A percentile compares a stretch with the other conserved stretches of the same genome.
phyloP scores from a whole-genome alignment of 495 filamentous ascomycete species.

The Cryomyces minteri region DNA sequence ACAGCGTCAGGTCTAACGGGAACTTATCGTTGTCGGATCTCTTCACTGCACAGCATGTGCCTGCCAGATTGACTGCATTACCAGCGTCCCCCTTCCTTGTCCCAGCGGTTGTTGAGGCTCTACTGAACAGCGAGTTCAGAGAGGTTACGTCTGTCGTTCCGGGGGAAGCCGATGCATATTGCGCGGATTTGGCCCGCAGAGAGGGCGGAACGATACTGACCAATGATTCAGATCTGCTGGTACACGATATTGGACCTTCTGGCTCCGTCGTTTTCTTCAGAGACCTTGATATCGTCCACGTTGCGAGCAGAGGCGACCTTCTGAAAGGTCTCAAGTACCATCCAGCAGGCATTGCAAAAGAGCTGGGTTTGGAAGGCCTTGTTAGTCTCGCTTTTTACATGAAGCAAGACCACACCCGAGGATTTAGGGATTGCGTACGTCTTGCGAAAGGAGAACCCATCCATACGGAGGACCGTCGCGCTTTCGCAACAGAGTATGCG shows the following conservation, averaged over 20 bases:
- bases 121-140: constrained; percentile 28
- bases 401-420: not conserved
- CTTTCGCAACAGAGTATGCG: not conserved
- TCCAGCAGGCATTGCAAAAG: not conserved
- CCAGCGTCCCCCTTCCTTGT: constrained; percentile 49
- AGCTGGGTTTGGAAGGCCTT: not conserved
- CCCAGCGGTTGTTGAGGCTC: constrained; percentile 43
- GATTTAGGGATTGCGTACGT: not conserved
- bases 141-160: constrained; percentile 35
- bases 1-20: not conserved
- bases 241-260: constrained; percentile 39
- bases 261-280: constrained; percentile 41
- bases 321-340: constrained; percentile 11
- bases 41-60: not conserved
- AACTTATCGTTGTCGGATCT: not conserved
- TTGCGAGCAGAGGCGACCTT: constrained; percentile 11
- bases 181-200: constrained; percentile 34
- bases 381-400: not conserved
- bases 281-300: constrained; percentile 3
- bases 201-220: constrained; percentile 37
- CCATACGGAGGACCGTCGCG: not conserved
- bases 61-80: constrained; percentile 5
- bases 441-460: not conserved
- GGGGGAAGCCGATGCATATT: constrained; percentile 54
- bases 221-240: constrained; percentile 56